These are phyloP conservation scores for Auriculariales sp. DNA, from an alignment of 768 basidiomycete genomes.

Conservation along the genomic window DNA sequence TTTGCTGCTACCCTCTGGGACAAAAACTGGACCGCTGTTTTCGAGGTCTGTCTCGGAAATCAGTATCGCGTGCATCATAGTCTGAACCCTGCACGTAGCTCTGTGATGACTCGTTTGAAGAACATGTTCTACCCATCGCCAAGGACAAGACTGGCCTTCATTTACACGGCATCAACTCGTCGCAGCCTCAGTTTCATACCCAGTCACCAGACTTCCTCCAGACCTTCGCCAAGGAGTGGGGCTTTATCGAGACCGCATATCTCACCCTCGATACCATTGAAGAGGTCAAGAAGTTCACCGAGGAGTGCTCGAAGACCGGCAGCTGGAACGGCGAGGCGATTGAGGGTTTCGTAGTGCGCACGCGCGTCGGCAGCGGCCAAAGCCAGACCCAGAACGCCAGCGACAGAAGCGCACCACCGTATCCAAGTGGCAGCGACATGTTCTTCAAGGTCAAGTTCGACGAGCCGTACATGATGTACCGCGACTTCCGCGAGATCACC, in stretches of 20 bases:
- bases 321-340: conserved; percentile 23
- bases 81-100: conserved; percentile 38
- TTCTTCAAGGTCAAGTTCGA: conserved; percentile 34
- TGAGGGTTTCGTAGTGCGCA: conserved; percentile 29
- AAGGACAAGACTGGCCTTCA: conserved; percentile 78
- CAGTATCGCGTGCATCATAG: neutral
- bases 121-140: conserved; percentile 80
- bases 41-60: conserved; percentile 48
- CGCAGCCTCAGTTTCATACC: conserved; percentile 52
- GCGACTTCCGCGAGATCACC: conserved; percentile 32
- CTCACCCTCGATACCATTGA: conserved; percentile 17
- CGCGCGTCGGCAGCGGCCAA: conserved; percentile 15
- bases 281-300: conserved; percentile 21
- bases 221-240: conserved; percentile 41
- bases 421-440: conserved; percentile 27
- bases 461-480: conserved; percentile 29
- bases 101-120: conserved; percentile 94
- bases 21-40: conserved; percentile 74
- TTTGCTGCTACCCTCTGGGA: conserved; percentile 66
- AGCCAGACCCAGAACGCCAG: conserved; percentile 22
- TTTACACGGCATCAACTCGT: conserved; percentile 79
- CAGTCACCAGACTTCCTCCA: conserved; percentile 52
- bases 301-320: conserved; percentile 17
- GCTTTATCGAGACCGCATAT: conserved; percentile 25
- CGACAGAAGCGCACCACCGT: conserved; percentile 31